Evolutionary conservation across 768 basidiomycete species (phyloP), one percentile per base, ranked within the genome.

Genomic region (Saitozyma sp.): DNA sequence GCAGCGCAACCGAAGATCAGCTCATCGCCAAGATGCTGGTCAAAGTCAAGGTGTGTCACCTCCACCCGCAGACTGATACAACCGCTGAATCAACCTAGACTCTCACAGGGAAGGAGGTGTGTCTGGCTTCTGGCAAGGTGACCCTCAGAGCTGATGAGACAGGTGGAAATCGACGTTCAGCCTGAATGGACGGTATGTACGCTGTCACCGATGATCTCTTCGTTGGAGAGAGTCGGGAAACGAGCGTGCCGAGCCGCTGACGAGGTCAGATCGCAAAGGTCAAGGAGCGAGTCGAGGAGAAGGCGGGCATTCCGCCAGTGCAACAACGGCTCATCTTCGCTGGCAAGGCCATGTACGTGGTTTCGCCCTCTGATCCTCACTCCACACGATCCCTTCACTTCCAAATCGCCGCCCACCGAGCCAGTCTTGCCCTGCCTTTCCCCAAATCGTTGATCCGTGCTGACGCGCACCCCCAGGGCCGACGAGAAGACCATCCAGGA

Each of bases 231-330:
- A 50, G 57, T 40, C n/a, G 53, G 39, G 50, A 37, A 41, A 29
- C 29, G 29, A 29, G 29, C 13, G 10, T 43, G 20, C 50, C 20
- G 50, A 45, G 49, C 38, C 50, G 52, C 54, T 62, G 40, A 48
- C 58, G 2, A 50, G 14, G 13, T 3, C 10, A 98, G 95, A 91
- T 96, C 74, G 83, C 86, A 51, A 86, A 90, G 69, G 92, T 98
- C 81, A 98, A 98, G 83, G 93, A 95, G 84, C 90, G 91, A 79
- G 92, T 97, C 9, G 95, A 98, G 80, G 94, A 97, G 83, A 94
- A 97, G 82, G 93, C 92, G 7, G 95, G 95, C 67, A 95, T 98
- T 48, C 95, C 95, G 20, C 95, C 95, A 64, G 90, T 84, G 49
- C 95, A 98, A 80, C 95, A 98, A 80, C 87, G 95, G 61, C 81